phyloP scores from a whole-genome alignment of 1,284 basidiomycete genomes.

The Ganoderma boninense region DNA sequence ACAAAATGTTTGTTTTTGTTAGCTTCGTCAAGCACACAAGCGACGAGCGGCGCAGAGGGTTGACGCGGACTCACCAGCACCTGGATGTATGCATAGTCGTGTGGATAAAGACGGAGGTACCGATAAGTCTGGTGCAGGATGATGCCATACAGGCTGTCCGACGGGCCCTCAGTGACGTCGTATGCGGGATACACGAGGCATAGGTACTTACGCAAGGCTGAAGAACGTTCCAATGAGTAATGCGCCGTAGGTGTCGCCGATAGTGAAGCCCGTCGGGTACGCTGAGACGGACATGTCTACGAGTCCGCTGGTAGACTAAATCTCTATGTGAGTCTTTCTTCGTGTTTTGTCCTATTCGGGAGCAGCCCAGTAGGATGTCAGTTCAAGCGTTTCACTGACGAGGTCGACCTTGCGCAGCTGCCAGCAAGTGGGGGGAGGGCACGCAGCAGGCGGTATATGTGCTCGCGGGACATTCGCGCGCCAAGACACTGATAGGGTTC shows the following conservation, averaged over 20 bases:
- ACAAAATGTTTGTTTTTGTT: no score
- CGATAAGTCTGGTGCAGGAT: conserved; percentile 2
- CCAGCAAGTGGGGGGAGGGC: not conserved
- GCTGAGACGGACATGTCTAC: not conserved
- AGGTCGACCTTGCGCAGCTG: not conserved
- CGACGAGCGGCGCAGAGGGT: not conserved
- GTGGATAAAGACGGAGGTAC: conserved; percentile 3
- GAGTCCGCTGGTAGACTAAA: not conserved
- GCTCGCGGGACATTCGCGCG: not conserved
- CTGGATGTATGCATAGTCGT: not conserved
- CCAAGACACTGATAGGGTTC: not conserved
- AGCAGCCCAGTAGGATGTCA: no score
- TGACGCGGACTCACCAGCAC: not conserved
- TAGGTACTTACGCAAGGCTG: not conserved
- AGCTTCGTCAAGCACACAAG: not conserved
- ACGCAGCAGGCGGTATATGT: not conserved
- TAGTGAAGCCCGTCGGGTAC: not conserved
- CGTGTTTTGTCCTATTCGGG: no score
- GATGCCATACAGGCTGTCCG: not conserved
- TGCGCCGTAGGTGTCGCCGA: not conserved
- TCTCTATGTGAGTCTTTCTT: no score
- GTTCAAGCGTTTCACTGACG: not conserved
- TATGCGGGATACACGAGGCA: no score
- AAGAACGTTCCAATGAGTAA: conserved; percentile 1
- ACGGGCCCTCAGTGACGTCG: no score